Base-by-base conservation (phyloP, 2,329 filamentous ascomycete genomes). In the Ambrosiella beaveri region DNA sequence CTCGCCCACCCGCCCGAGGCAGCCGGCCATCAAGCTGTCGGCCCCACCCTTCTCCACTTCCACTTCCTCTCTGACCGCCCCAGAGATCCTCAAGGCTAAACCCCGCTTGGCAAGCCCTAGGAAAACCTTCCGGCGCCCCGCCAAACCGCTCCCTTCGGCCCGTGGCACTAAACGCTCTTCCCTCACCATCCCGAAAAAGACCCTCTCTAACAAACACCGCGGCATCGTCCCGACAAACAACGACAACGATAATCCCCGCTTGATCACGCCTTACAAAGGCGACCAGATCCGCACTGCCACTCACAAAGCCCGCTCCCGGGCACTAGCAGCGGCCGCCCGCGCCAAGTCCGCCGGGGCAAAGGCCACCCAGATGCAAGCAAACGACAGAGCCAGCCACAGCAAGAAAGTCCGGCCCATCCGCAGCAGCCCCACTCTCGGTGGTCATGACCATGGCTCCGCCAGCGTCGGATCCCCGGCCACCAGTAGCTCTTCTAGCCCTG, bases 391-490 rank as follows among this genome's bases (percentile, higher is more conserved):
- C 3, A 27, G 27, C 27, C 52, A 54, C 3, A 11, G 47, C 47
- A 51, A 51, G 8, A 36, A 15, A 51, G 17, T 39, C 1, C 53
- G 59, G 3, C 57, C 57, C 1, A 59, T 61, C 53, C 45, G 59
- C 11, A 59, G 57, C 12, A 59, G 57, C 7, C 59, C 57, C 8
- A 61, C 59, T 6, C 47, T 61, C 6, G 59, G 59, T 9, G 47
- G 47, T 3, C 54, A 59, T 11, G 59, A 61, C 17, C 57, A 57
- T 13, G 59, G 57, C 15, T 40, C 54, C 12, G 53, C 57, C 7
- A 59, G 57, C 3, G 59, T 61, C 13, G 58, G 56, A 1, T 59
- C 57, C 7, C 59, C 59, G 0, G 56, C 50, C 12, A 61, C 59
- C 2, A 58, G 56, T 7, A 47, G 53, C 6, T 58, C 59, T 13